A percentile compares a stretch with the other conserved stretches of the same genome.
phyloP scores from a whole-genome alignment of 306 rosid genomes.

The Cicer arietinum region DNA sequence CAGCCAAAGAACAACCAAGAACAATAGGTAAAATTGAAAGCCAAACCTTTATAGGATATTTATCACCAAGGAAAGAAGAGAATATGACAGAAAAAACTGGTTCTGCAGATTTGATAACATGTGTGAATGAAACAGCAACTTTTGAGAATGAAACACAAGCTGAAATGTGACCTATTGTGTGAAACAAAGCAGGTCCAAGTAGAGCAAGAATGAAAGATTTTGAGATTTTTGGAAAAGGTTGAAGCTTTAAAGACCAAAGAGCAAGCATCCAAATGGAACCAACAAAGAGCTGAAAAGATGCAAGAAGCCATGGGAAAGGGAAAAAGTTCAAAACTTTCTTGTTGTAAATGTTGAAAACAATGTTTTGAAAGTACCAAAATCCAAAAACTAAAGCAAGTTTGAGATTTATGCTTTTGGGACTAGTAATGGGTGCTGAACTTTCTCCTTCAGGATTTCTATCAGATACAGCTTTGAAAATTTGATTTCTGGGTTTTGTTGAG shows the following conservation, averaged over 20 bases:
- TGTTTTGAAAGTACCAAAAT: constrained; percentile 87
- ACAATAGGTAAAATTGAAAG: constrained; percentile 91
- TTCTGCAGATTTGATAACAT: constrained; percentile 92
- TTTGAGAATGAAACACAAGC: constrained; percentile 95
- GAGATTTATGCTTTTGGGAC: constrained; percentile 50
- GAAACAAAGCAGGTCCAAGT: constrained; percentile 96
- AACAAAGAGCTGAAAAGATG: constrained; percentile 89
- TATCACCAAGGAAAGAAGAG: constrained; percentile 76
- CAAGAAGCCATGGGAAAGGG: constrained; percentile 95
- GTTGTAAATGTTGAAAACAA: constrained; percentile 90
- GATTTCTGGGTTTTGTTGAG: constrained; percentile 52
- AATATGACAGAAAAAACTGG: constrained; percentile 88
- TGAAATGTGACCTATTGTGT: constrained; percentile 93
- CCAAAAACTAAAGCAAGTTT: constrained; percentile 84
- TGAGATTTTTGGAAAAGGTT: constrained; percentile 82
- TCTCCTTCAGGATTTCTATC: constrained; percentile 58
- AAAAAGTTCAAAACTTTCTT: constrained; percentile 80
- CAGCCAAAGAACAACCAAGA: constrained; percentile 86
- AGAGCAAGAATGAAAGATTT: constrained; percentile 77
- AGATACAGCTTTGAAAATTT: constrained; percentile 56
- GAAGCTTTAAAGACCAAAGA: constrained; percentile 84
- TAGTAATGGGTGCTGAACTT: constrained; percentile 36
- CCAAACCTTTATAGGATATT: constrained; percentile 86
- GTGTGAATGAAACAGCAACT: constrained; percentile 96
- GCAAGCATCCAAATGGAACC: constrained; percentile 86